Evolutionary conservation across 2,329 filamentous ascomycete species (phyloP), one percentile per base, ranked within the genome.

Genomic region (Monosporascus sp.): DNA sequence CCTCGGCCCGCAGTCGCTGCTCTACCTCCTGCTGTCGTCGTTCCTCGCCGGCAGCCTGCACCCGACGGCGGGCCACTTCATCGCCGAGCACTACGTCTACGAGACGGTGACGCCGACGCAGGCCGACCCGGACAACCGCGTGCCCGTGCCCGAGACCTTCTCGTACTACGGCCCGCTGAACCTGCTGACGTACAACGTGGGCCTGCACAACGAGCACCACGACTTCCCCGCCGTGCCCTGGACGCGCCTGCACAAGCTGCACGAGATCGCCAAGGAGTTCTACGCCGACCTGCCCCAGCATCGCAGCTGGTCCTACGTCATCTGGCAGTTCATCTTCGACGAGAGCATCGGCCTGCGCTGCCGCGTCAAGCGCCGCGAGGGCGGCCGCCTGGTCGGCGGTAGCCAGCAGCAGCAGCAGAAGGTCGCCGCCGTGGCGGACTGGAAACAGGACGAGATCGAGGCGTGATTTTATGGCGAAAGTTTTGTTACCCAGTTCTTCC

Each of bases 171-270:
- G 94, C 0, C 84, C 88, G 1, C 81, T 97, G 60, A 99, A 99
- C 74, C 74, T 91, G 64, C 74, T 99, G 49, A 96, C 92, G 1
- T 99, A 97, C 79, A 99, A 99, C 64, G 94, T 99, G 46, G 94
- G 94, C 51, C 77, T 97, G 66, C 94, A 99, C 78, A 99, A 99
- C 70, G 94, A 99, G 78, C 94, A 99, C 73, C 94, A 99, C 71
- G 94, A 99, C 72, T 99, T 99, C 74, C 94, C 94, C 11, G 94
- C 94, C 48, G 84, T 99, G 47, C 93, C 94, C 0, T 99, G 94
- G 94, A 97, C 91, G 9, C 80, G 88, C 35, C 80, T 99, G 40
- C 88, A 86, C 51, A 79, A 79, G 66, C 77, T 99, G 51, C 85
- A 92, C 66, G 74, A 84, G 58, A 88, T 95, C 53, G 94, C 94